Conservation (phyloP, 768 basidiomycete genomes). For the Plicaturopsis crispa region DNA sequence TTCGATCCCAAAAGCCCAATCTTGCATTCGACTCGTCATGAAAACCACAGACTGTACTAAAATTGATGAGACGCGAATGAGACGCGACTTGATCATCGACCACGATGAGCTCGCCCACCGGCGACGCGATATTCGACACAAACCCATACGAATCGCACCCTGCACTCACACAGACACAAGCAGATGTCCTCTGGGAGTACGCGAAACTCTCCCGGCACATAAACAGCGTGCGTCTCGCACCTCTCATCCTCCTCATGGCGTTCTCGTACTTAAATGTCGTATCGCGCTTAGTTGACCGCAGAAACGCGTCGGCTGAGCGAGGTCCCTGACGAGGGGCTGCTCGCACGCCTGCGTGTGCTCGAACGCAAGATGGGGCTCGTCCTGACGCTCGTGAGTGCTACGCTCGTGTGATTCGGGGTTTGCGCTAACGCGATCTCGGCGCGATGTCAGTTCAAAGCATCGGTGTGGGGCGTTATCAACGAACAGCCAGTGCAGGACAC, state of each 20-base stretch:
- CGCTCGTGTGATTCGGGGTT: slow-evolving; percentile 4
- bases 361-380: slow-evolving; percentile 96
- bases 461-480: slow-evolving; percentile 91
- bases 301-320: slow-evolving; percentile 67
- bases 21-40: no score
- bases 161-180: slow-evolving; percentile 57
- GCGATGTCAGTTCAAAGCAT: slow-evolving; percentile 88
- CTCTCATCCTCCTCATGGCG: neutral
- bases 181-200: slow-evolving; percentile 88
- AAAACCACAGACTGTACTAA: no score
- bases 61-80: no score
- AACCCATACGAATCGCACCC: slow-evolving; percentile 77
- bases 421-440: no score
- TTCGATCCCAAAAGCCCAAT: no score
- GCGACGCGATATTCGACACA: slow-evolving; percentile 37
- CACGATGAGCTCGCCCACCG: slow-evolving; percentile 18
- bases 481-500: slow-evolving; percentile 44
- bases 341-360: slow-evolving; percentile 68
- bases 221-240: slow-evolving; percentile 49
- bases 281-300: slow-evolving; percentile 43
- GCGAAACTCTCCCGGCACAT: slow-evolving; percentile 79
- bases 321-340: slow-evolving; percentile 69
- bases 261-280: neutral
- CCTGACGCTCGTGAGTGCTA: slow-evolving; percentile 66
- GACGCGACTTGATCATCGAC: neutral